Evolutionary conservation across 2,329 filamentous ascomycete species (phyloP), one percentile per base, ranked within the genome.

Genomic region (Aureobasidium uvarum): DNA sequence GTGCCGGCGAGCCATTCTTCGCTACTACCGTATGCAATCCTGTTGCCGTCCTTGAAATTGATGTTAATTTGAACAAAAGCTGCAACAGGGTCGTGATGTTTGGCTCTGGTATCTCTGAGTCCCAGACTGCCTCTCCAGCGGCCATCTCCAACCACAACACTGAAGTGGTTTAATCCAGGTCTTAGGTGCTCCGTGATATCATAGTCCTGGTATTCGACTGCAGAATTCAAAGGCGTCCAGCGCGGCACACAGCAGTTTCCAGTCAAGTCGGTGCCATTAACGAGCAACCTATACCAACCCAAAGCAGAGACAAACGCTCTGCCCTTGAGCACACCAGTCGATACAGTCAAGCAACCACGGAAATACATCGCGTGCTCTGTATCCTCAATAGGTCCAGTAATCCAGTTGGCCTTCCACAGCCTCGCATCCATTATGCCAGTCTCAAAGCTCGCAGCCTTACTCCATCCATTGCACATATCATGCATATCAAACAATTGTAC

Each of bases 291-390:
- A 38, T 63, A 63, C 60, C 60, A 63, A 23, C 60, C 60, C 18
- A 63, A 25, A 20, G 60, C 60, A 43, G 46, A 43, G 18, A 63
- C 60, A 45, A 63, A 63, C 6, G 60, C 60, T 8, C 60, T 46
- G 7, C 46, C 60, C 13, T 63, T 63, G 16, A 63, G n/a, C 13
- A 63, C 48, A 14, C 48, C 48, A 13, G 25, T n/a, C 2, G 60
- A 38, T 4, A 63, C 20, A 5, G 46, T 54, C 48, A 63, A 23
- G n/a, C 46, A 41, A 11, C 60, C 48, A 3, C 60, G 46, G 36
- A 63, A 63, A 16, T 63, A 63, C 60, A 63, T 63, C 3, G 48
- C 60, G 25, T 63, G 60, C 38, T 63, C 60, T 5, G 60, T 63
- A 10, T 63, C 60, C 36, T 54, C 60, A 6, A 39, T 48, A 18